Base-by-base conservation (phyloP, 352 stramenopile genomes). In the Elongisporangium undulatum region DNA sequence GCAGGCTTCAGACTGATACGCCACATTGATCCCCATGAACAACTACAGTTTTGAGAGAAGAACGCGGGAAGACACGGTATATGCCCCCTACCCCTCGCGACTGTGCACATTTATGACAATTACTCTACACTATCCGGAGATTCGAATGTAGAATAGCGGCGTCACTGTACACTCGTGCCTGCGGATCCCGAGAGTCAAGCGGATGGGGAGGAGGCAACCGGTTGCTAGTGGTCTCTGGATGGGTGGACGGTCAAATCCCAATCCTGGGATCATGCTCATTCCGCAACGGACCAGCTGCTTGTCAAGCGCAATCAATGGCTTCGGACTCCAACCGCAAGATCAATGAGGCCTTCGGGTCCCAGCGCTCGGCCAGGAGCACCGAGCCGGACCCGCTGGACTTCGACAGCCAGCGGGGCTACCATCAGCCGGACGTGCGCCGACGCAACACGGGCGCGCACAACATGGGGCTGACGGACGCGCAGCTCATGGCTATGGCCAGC, bases 391-490 rank as follows among this genome's bases (percentile, higher is more conserved):
- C 34, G 34, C 34, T 45, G 34, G 34, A 45, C 34, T 45, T 45
- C 34, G 34, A 45, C 13, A 45, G 34, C 34, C 10, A 45, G 34
- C 34, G 34, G 2, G 12, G 34, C 34, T 17, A 17, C 34, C 34
- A 45, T 4, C 23, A 26, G 23, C 2, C 34, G 1, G 34, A 45
- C 34, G 13, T 17, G 1, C 34, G 34, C 10, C 16, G 34, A 45
- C 34, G 34, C 34, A 45, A 45, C 34, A 45, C 34, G 9, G 34
- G 34, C 34, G 34, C 34, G 12, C 34, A 45, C 13, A 45, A 45
- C 34, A 45, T 85, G 52, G 71, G 75, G 8, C 58, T 67, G 6
- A 82, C 71, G 39, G 73, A 85, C 61, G 62, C 66, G 29, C 74
- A 72, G 6, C 63, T 85, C 9, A 59, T 67, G 4, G 71, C 79